Evolutionary conservation across 192 early-diverging fungal species (phyloP), one percentile per base, ranked within the genome.

Genomic region (Geosiphon pyriformis): DNA sequence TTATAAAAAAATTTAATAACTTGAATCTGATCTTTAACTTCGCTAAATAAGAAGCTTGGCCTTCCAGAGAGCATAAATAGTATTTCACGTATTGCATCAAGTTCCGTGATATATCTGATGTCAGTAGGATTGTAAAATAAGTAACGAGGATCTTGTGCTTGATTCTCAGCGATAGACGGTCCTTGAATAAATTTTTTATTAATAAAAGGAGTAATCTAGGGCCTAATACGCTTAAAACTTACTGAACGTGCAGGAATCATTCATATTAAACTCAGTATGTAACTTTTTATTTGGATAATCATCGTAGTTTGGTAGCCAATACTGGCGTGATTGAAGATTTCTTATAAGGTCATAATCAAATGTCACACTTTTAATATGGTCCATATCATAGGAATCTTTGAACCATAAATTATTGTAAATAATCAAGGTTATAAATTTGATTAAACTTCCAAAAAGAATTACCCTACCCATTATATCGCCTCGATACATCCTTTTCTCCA

Each of bases 41-140:
- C n/a, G 30, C 55, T 47, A 63, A 78, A 75, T 12, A 79, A 51
- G 22, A 72, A 53, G 1, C 65, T 62, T 22, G 65, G 46, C 4
- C 61, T 58, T 0, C 75, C 75, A 52, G 65, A 67, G 30, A 79
- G 46, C 52, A 79, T 47, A 23, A 72, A 76, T 8, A 74, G 30
- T 2, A 79, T 60, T 46, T 79, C 78, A 25, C 72, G 66, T 25
- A 79, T 59, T 2, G 72, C 63, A 48, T 74, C 72, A 22, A 70
- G 32, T 37, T 79, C 78, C 4, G 57, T 56, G 18, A 79, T 54
- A 26, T 69, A 68, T 35, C 51, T 54, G 8, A 48, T 18, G 4
- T 29, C 23, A 12, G 29, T 47, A 33, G 58, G 60, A 12, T 59
- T 58, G 31, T 69, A 20, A 29, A 67, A 73, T 26, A 53, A 37